These are phyloP conservation scores for Ceratonia siliqua DNA, from an alignment of 306 rosid genomes.

Conservation along the genomic window DNA sequence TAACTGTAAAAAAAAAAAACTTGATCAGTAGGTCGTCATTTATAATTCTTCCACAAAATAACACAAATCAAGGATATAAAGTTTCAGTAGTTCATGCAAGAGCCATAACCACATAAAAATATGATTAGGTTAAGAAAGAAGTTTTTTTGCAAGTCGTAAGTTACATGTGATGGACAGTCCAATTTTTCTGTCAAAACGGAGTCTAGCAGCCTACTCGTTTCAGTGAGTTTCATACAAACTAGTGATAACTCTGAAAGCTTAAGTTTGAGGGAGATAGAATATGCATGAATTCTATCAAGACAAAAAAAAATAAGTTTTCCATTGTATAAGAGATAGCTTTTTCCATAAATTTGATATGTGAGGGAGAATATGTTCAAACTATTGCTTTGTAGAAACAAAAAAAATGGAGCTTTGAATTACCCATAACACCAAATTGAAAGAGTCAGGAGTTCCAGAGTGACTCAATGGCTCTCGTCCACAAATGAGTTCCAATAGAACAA, in stretches of 20 bases:
- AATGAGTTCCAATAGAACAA: slow-evolving; percentile 88
- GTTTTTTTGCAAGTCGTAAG: neutral
- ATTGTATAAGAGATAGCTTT: slow-evolving; percentile 1
- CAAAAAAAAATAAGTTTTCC: neutral
- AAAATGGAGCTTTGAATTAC: slow-evolving; percentile 36
- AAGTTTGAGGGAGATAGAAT: neutral
- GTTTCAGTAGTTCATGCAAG: neutral
- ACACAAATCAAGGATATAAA: neutral
- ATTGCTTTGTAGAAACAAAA: neutral
- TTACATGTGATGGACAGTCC: neutral
- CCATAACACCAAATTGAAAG: slow-evolving; percentile 96
- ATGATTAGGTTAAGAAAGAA: neutral
- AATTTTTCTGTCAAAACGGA: neutral
- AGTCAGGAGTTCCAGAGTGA: slow-evolving; percentile 85
- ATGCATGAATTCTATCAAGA: neutral
- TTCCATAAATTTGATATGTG: too few relatives aligned
- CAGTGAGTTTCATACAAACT: neutral
- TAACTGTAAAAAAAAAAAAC: neutral
- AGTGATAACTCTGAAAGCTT: neutral
- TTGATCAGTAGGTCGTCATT: neutral
- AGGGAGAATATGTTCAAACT: neutral
- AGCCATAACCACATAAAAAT: neutral
- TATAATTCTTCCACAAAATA: neutral
- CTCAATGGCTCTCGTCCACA: slow-evolving; percentile 93
- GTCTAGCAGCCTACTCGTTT: slow-evolving; percentile 3